These are phyloP conservation scores for Millerozyma acaciae DNA, from an alignment of 805 yeast species.

Conservation along the genomic window DNA sequence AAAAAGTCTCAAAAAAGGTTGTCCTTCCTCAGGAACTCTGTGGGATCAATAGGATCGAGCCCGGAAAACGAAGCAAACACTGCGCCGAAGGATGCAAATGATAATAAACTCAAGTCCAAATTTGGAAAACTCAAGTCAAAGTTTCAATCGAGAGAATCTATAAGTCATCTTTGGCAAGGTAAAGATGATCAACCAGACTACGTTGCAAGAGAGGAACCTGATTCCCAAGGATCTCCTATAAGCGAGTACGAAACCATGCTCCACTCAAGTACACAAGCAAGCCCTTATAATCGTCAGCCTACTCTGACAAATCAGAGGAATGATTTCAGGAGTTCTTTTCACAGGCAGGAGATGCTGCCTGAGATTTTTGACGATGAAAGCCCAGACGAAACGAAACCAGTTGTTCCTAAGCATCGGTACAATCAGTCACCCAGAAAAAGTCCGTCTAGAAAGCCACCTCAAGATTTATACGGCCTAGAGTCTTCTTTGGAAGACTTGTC, in stretches of 20 bases:
- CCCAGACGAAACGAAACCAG: conserved; percentile 13
- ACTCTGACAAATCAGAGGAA: too few species aligned
- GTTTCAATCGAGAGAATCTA: conserved; percentile 33
- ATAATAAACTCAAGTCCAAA: conserved; percentile 19
- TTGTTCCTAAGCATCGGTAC: conserved; percentile 23
- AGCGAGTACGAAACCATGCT: conserved; percentile 15
- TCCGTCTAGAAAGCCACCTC: conserved; percentile 23
- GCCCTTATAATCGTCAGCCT: too few species aligned
- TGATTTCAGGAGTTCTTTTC: too few species aligned
- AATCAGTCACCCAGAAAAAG: conserved; percentile 6
- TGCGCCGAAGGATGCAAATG: conserved; percentile 12
- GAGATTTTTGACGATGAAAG: conserved; percentile 10
- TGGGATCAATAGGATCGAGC: conserved; percentile 1
- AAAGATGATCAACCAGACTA: conserved; percentile 2
- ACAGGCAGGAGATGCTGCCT: too few species aligned
- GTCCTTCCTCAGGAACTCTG: conserved; percentile 10
- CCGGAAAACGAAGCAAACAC: conserved; percentile 7
- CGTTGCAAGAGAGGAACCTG: neutral
- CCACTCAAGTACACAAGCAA: too few species aligned
- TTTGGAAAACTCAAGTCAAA: conserved; percentile 29
- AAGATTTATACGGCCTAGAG: conserved; percentile 1
- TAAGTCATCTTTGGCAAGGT: conserved; percentile 21
- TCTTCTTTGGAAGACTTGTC: too few species aligned
- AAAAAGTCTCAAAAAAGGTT: conserved; percentile 9
- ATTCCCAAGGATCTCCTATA: conserved; percentile 14